phyloP scores from a whole-genome alignment of 148 eudicot species.

The Persicaria maculosa region DNA sequence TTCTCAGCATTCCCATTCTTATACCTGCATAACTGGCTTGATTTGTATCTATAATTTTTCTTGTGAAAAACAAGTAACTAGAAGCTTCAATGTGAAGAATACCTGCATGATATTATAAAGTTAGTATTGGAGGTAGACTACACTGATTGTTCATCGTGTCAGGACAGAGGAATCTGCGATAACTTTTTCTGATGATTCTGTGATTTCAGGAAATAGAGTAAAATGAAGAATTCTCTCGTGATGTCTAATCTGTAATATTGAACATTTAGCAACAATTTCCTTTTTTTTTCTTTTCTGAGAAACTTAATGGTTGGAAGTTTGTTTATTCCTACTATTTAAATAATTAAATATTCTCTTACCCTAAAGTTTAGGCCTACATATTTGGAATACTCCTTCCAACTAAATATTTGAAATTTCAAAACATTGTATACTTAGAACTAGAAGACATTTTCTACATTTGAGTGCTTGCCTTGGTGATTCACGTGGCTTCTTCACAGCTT shows the following conservation, averaged over 20 bases:
- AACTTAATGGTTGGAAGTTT: too few species aligned
- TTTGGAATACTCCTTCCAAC: background rate
- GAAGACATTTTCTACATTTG: background rate
- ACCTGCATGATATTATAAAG: background rate
- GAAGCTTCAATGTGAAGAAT: background rate
- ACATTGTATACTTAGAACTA: background rate
- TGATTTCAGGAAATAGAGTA: background rate
- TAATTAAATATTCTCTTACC: background rate
- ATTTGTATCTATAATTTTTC: background rate
- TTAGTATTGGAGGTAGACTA: too few species aligned
- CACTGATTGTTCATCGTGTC: too few species aligned
- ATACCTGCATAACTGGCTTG: background rate
- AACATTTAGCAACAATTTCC: too few species aligned
- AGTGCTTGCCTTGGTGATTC: background rate
- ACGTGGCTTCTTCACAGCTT: slow-evolving; percentile 40
- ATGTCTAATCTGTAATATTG: too few species aligned
- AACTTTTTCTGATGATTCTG: background rate
- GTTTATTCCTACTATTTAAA: background rate
- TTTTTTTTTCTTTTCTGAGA: too few species aligned
- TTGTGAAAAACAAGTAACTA: too few species aligned
- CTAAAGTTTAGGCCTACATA: background rate
- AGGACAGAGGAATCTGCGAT: background rate
- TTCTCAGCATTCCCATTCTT: background rate
- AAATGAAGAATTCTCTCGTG: too few species aligned
- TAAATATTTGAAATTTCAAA: background rate